Evolutionary conservation across 1,139 yeast species (phyloP), one percentile per base, ranked within the genome.

Genomic region (Zygosaccharomyces pseudobailii): DNA sequence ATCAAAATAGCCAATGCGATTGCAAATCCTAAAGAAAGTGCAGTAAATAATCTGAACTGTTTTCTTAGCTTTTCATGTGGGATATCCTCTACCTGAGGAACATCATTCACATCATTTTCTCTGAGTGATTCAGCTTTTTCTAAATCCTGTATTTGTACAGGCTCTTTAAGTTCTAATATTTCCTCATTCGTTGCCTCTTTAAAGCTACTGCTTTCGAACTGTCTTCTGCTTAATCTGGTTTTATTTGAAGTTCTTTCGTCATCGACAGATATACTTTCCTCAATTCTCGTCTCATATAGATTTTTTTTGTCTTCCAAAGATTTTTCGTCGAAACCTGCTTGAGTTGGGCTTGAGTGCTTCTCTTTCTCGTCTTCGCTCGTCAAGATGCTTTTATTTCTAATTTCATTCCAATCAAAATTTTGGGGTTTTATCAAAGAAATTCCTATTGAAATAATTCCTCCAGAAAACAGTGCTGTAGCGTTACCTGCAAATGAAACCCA

Each of bases 361-460:
- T 2, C 24, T 37, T 37, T 32, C 31, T 45, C 43, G 20, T 9
- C 20, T 22, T 41, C 34, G 25, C 63, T 61, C 5, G 51, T 47
- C 43, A 70, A 56, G 40, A 67, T 59, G 2, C 72, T 67, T 48
- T 63, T 61, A 49, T 69, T 68, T 55, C 73, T 60, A 1, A 73
- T 71, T 8, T 31, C 49, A 25, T 55, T 52, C 54, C 67, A 71
- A 48, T 70, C 71, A 53, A 70, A 71, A 45, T 69, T 61, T 13
- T 69, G 72, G 9, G 75, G 75, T 56, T 61, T 62, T 23, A 71
- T 59, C 42, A 64, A 55, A 0, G 73, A 67, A 6, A 57, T 45
- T 2, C 52, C 57, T 19, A 67, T 51, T 0, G 73, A 61, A 30
- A 69, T 59, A 4, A 67, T 45, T 13, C 72, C 74, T n/a, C 72